Evolutionary conservation across 192 early-diverging fungal genomes (phyloP), one percentile per base, ranked within the genome.

Genomic region (Mortierella antarctica): DNA sequence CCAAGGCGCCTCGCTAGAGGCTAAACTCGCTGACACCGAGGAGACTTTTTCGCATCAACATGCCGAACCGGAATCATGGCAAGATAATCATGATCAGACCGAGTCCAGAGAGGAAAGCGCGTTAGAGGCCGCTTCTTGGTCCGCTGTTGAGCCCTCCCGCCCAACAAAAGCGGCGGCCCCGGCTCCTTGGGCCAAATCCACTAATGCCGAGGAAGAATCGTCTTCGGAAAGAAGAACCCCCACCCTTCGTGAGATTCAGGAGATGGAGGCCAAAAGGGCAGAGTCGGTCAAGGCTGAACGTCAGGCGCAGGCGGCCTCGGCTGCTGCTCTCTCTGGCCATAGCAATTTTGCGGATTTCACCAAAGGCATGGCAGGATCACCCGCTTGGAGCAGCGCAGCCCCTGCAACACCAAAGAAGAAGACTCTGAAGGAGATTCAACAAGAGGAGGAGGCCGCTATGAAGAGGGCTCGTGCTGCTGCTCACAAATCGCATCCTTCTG

Each of bases 191-290:
- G 81, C 77, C 45, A 83, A 83, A 54, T 65, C 74, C 31, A 17
- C 52, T 6, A 45, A 51, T 51, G 59, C 75, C 11, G 70, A 80
- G 6, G 80, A 83, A 21, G 77, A 74, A 15, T 13, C 23, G 13
- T 53, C 71, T 45, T 51, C 70, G 13, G 62, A 71, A 45, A 61
- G 72, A 39, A 83, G 82, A 53, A 84, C 85, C 31, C 85, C 83
- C 12, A 87, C 88, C 17, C 62, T 91, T 31, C 85, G 87, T 31
- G 90, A 91, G 76, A 89, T 91, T 63, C 90, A 91, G 70, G 90
- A 90, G 59, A 73, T 87, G 75, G 90, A 91, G 70, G 88, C 86
- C 56, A 85, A 84, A 47, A 83, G 85, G 66, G 67, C 80, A 8
- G 67, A 77, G 51, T 73, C 73, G 49, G 49, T 60, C 11, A 81